Base-by-base conservation (phyloP, 192 early-diverging fungal species). In the Coemansia sp. region DNA sequence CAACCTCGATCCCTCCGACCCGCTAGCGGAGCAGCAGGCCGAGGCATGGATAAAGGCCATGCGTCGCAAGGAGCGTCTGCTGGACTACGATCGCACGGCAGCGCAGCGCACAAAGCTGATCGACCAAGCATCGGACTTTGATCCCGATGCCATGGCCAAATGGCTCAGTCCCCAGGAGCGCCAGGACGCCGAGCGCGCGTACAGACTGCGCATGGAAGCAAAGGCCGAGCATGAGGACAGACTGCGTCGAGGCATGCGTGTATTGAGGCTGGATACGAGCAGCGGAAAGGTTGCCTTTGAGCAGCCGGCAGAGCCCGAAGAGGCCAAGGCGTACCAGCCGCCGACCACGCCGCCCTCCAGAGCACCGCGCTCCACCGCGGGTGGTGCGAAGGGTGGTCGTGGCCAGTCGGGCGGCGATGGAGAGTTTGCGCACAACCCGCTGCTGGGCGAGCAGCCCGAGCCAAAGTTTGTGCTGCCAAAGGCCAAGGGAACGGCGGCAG, bases 131-230 rank as follows among this genome's bases (percentile, higher is more conserved):
- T 29, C 64, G 9, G 69, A 64, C 42, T 64, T 68, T 62, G 64
- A 68, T 22, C 57, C 59, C 9, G 40, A 69, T 29, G 58, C 60
- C 3, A 25, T 49, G 19, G 58, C 39, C 41, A 67, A 54, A 58
- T 78, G 76, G 76, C 62, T 69, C 70, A 65, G 65, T 4, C 57
- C 64, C 4, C 53, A 73, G 22, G 76, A 78, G 45, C 64, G 59
- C 10, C 42, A 52, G 1, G 41, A 55, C 20, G 64, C 59, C 9
- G 54, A 60, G 32, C 27, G 30, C n/a, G 43, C 32, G n/a, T 40
- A 48, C 5, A 27, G 13, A 4, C 44, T 33, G 10, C 57, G 46
- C 14, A 13, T 22, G 2, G 14, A 32, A 26, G 52, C 26, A 3
- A 28, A 63, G 7, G 45, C 58, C 19, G 58, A 71, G 34, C 55